These are phyloP conservation scores for Oryza officinalis DNA, from an alignment of 176 grass and related monocot species.

Conservation along the genomic window DNA sequence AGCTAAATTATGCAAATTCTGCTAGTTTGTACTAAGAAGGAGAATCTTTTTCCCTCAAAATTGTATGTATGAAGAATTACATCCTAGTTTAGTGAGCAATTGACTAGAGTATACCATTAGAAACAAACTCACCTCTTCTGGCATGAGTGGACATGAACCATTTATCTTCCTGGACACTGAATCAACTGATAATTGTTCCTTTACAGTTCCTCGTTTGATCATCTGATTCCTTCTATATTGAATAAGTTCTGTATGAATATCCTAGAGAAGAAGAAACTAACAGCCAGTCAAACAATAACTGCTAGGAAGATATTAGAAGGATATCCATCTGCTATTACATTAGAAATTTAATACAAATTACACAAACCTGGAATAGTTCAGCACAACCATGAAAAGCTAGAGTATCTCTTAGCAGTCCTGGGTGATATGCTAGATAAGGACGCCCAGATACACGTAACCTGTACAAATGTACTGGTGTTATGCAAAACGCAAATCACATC, in stretches of 20 bases:
- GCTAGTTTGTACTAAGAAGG: not conserved
- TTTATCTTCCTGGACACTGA: constrained; percentile 79
- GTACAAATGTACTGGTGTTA: constrained; percentile 31
- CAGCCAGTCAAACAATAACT: constrained; percentile 37
- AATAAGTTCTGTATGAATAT: constrained; percentile 95
- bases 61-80: not conserved
- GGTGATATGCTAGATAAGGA: constrained; percentile 87
- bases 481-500: constrained; percentile 9
- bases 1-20: not conserved
- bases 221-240: constrained; percentile 93
- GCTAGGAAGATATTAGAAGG: not conserved
- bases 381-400: constrained; percentile 99
- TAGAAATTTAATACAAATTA: constrained; percentile 25
- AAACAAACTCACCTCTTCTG: constrained; percentile 80
- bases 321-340: not conserved
- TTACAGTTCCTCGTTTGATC: constrained; percentile 73
- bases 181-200: constrained; percentile 79
- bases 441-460: constrained; percentile 74
- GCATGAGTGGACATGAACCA: constrained; percentile 93
- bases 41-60: not conserved
- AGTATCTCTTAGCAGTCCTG: constrained; percentile 85
- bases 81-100: constrained; percentile 4
- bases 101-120: constrained; percentile 13
- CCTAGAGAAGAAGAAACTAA: constrained; percentile 59
- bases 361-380: constrained; percentile 90